Base-by-base conservation (phyloP, 2,329 filamentous ascomycete genomes). In the Aspergillus viridinutans region DNA sequence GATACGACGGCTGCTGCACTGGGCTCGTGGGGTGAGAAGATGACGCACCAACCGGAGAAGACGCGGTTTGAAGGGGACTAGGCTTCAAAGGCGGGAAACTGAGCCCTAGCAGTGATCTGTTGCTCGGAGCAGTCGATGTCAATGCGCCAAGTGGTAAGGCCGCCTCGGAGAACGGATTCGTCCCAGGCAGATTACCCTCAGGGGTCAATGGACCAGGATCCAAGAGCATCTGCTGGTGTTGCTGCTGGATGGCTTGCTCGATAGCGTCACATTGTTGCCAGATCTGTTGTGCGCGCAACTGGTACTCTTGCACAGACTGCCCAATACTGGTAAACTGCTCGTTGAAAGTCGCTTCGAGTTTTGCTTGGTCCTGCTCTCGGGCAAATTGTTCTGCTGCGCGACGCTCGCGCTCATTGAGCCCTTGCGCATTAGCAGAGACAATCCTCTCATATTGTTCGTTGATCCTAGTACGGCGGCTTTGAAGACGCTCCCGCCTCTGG, bases 401-500 rank as follows among this genome's bases (percentile, higher is more conserved):
- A 32, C 77, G 75, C 61, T 80, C 81, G 65, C 82, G 79, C 62
- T 82, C 81, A 52, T 82, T 81, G 53, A 82, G 76, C 7, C 80
- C 81, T 63, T 84, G 80, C n/a, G 75, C 76, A 64, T 85, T 85
- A 67, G 83, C 83, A 43, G 80, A 78, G 40, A 80, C 76, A 55
- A 86, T 81, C 54, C 82, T 79, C 56, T 86, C 83, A 64, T 85
- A 80, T 70, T 87, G 84, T 64, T 86, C 83, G 51, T 81, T 82
- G 53, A 86, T 78, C 64, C 84, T 82, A 40, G 77, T 76, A 56
- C 80, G 81, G 52, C 85, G 82, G 56, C 80, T 74, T 56, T 80
- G 78, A 38, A 87, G 80, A 64, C 84, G 83, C 67, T 87, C 85
- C 51, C 80, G 80, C 69, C 85, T 84, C 61, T 84, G 80, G 23